Base-by-base conservation (phyloP, 1,139 yeast species). In the Saccharomyces hybrid region DNA sequence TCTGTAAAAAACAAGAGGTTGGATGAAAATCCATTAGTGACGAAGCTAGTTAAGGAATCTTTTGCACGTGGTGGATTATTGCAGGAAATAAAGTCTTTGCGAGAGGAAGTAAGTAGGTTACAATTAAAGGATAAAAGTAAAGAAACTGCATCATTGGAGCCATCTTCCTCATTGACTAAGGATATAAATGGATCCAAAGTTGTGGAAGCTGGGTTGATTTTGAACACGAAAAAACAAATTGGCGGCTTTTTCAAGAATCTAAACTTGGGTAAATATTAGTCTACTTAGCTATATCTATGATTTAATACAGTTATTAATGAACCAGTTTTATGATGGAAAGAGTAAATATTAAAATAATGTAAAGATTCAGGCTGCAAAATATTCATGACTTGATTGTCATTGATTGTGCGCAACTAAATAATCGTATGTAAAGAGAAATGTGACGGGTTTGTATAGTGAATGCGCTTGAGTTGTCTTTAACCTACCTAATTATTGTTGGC, bases 171-270 rank as follows among this genome's bases (percentile, higher is more conserved):
- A 1, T 16, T 27, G 8, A 13, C 47, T 14, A 41, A 19, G 3
- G 13, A 31, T 2, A 32, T 50, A 11, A 27, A 27, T 3, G 16
- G 26, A 8, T 42, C 38, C n/a, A 34, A 61, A 19, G 61, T 72
- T 28, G 65, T 65, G 9, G 64, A 66, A 25, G 52, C 63, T 2
- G 63, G 67, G 16, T 57, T 65, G 51, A 61, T 53, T 47, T 23
- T 70, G 32, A 58, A 59, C 14, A 60, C 68, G 0, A 66, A 63
- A 46, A 60, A 56, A 26, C 59, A 61, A 28, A 46, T 73, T 8
- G 69, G 69, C 3, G 55, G 57, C 11, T 57, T 59, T 11, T 62
- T 69, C 46, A 64, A 64, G 54, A 52, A 52, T 1, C 60, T 62
- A 49, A 46, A 52, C 13, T 52, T 54, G 16, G 48, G 48, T 3